phyloP scores from a whole-genome alignment of 768 basidiomycete species.

The Galerina marginata region DNA sequence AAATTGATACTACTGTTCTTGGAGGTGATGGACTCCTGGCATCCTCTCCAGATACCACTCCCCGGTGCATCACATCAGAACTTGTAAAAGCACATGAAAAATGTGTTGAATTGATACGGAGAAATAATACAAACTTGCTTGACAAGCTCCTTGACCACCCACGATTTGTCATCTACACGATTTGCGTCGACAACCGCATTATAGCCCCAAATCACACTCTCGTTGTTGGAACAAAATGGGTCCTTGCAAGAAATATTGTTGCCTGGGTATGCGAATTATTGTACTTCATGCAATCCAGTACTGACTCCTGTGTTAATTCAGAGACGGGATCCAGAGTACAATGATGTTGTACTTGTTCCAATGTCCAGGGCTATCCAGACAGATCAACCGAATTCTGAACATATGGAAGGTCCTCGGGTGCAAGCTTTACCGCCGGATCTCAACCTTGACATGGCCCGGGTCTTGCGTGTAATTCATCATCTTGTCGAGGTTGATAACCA shows the following conservation, averaged over 20 bases:
- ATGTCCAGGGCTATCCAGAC: not conserved
- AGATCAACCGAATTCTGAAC: not conserved
- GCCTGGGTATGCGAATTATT: constrained; percentile 25
- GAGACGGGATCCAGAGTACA: too few relatives aligned
- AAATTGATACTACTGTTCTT: constrained; percentile 20
- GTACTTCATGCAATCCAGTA: not conserved
- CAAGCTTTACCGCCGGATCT: not conserved
- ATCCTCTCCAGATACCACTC: not conserved
- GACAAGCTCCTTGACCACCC: constrained; percentile 18
- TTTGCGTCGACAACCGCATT: constrained; percentile 29
- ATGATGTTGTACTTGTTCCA: not conserved
- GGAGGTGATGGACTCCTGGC: constrained; percentile 27
- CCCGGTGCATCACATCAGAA: not conserved
- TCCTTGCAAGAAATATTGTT: constrained; percentile 26
- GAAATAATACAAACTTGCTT: constrained; percentile 11
- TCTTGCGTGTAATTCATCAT: constrained; percentile 1
- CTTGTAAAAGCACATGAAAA: constrained; percentile 3
- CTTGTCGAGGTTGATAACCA: constrained; percentile 2
- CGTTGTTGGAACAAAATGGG: constrained; percentile 29
- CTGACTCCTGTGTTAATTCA: too few relatives aligned
- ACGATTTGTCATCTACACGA: constrained; percentile 25
- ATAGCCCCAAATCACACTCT: constrained; percentile 3
- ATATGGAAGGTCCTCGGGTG: not conserved
- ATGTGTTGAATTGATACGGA: constrained; percentile 17
- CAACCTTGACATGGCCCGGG: not conserved